Conservation (phyloP, 2,329 filamentous ascomycete genomes). For the Fusarium camptoceras region DNA sequence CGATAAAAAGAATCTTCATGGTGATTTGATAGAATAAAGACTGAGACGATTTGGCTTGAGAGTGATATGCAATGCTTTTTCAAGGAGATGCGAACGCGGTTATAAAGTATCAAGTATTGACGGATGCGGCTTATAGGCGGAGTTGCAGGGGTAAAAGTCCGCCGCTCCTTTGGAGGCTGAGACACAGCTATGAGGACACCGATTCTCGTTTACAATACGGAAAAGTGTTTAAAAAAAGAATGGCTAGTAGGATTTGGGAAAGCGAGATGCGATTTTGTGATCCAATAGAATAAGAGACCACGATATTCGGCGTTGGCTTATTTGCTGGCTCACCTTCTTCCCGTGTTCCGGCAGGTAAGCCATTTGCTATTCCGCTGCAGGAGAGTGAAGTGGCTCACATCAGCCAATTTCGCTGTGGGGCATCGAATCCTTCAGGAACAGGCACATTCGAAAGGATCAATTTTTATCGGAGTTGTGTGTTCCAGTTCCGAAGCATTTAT, state of each 20-base stretch:
- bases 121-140: not conserved
- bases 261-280: not conserved
- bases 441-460: not conserved
- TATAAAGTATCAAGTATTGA: not conserved
- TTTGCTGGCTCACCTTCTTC: not conserved
- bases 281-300: not conserved
- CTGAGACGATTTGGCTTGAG: not conserved
- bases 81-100: not conserved
- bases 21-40: not conserved
- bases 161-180: not conserved
- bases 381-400: not conserved
- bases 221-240: not conserved
- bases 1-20: conserved; percentile 54
- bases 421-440: not conserved
- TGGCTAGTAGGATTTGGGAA: not conserved
- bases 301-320: not conserved
- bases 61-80: not conserved
- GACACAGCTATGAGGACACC: no score
- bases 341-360: not conserved
- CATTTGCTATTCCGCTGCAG: not conserved
- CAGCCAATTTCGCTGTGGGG: not conserved
- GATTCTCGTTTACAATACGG: not conserved
- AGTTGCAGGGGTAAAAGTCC: not conserved
- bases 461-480: not conserved
- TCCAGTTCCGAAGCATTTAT: not conserved